Base-by-base conservation (phyloP, 345 rosid species). In the Citrus mangshanensis region DNA sequence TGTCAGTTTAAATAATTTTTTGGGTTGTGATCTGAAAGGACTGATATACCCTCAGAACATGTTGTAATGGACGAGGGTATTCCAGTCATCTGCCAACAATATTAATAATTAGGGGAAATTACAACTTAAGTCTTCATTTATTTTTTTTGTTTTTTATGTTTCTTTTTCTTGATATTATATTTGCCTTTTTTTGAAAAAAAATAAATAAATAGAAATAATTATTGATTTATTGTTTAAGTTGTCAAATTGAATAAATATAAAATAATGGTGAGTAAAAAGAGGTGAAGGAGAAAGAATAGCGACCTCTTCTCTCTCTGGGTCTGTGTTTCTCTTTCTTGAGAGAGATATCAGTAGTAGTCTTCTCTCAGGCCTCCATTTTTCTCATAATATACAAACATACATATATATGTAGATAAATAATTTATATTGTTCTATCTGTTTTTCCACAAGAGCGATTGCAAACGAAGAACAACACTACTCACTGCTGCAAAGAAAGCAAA, bases 211-310 rank as follows among this genome's bases (percentile, higher is more conserved):
- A 9, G 3, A 40, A 40, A 9, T 40, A 42, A 42, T 12, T 42
- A 42, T 13, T 46, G 51, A 46, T 46, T 46, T 46, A 13, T 46
- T 46, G 24, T 6, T 27, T 21, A 35, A 40, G 60, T 70, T 61
- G 54, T 68, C 78, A 25, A 83, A 75, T 75, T 60, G 14, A 19
- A 49, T 37, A 58, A 62, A 34, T 73, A 81, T 63, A 76, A 73
- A 81, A 62, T 78, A 82, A 61, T 25, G 87, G 83, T 56, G 80
- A 60, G 82, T 81, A 74, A 81, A 82, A 61, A 78, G 79, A 72
- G 72, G 76, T 61, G 86, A 78, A 70, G 87, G 54, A 83, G 85
- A 80, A 81, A 87, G 72, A 89, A 91, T 38, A 90, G 87, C 82
- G 86, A 89, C 92, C 79, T 76, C 82, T 79, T 78, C 83, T 82